phyloP scores from a whole-genome alignment of 1,139 yeast genomes.

The Protomyces pachydermus region DNA sequence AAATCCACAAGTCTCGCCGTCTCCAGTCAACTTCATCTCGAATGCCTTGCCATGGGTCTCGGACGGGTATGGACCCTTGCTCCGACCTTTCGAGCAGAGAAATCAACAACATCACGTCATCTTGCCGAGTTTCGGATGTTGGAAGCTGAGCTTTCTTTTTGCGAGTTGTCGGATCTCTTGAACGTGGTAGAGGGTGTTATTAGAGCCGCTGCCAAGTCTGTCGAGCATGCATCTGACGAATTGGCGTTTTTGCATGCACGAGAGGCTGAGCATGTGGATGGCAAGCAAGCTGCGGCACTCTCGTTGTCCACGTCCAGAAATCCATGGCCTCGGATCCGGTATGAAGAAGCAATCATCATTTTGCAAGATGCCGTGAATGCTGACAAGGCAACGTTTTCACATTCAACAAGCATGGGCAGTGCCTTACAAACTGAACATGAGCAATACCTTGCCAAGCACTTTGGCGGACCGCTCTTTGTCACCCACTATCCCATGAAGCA shows the following conservation, averaged over 20 bases:
- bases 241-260: not conserved
- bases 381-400: slow-evolving; percentile 37
- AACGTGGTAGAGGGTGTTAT: slow-evolving; percentile 66
- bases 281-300: not conserved
- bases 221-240: slow-evolving; percentile 29
- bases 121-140: slow-evolving; percentile 96
- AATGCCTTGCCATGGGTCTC: slow-evolving; percentile 68
- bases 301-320: not conserved
- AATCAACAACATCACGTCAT: slow-evolving; percentile 85
- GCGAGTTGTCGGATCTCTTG: slow-evolving; percentile 58
- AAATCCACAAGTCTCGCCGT: slow-evolving; percentile 70
- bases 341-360: slow-evolving; percentile 63
- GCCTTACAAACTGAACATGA: slow-evolving; percentile 81
- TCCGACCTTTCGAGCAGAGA: slow-evolving; percentile 93
- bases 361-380: slow-evolving; percentile 41
- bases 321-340: slow-evolving; percentile 69
- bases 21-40: slow-evolving; percentile 86
- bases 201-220: slow-evolving; percentile 43
- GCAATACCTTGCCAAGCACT: slow-evolving; percentile 72
- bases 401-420: slow-evolving; percentile 57
- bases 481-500: slow-evolving; percentile 75
- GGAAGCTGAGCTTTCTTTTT: slow-evolving; percentile 80
- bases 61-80: slow-evolving; percentile 81
- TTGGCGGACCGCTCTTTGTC: slow-evolving; percentile 78
- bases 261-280: slow-evolving; percentile 28